Evolutionary conservation across 2,329 filamentous ascomycete species (phyloP), one percentile per base, ranked within the genome.

Genomic region (Fonsecaea pugnacius): DNA sequence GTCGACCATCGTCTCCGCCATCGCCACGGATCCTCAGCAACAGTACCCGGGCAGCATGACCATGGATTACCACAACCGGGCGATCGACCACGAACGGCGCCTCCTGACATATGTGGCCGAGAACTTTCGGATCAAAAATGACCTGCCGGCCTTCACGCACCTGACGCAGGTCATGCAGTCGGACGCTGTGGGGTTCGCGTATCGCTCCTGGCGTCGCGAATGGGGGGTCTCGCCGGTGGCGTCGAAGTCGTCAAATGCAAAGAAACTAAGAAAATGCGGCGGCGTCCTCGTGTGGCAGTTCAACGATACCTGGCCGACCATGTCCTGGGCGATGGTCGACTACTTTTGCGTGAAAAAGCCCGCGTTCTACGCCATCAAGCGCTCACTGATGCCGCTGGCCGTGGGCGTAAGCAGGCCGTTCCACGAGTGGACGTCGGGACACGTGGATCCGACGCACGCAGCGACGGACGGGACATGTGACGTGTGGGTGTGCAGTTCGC

Each of bases 31-130:
- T 56, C 85, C 91, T 55, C 83, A 85, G 0, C 91, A 96, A 72
- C 84, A 90, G 3, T 94, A 91, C 75, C 85, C 92, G 1, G 91
- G 96, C 74, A 95, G 91, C 2, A 89, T 89, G 32, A 94, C 92
- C 6, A 80, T 97, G 33, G 93, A 97, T 75, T 96, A 96, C 75
- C 94, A 97, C 82, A 97, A 97, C 81, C 97, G 97, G 78, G 94
- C 92, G 1, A 89, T 89, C 58, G 93, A 92, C 0, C 91, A 96
- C 74, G 91, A 96, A 76, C 85, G 92, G 24, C 85, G 92, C 40
- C 87, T 97, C 62, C 92, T 92, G 1, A 86, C 92, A 0, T 97
- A 97, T 73, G 82, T 96, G 1, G 91, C 91, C 1, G 93, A 96
- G 76, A 97, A 96, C 78, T 86, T 97, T 73, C 87, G 90, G 2